These are phyloP conservation scores for Lactarius hengduanensis DNA, from an alignment of 768 basidiomycete genomes.

Conservation along the genomic window DNA sequence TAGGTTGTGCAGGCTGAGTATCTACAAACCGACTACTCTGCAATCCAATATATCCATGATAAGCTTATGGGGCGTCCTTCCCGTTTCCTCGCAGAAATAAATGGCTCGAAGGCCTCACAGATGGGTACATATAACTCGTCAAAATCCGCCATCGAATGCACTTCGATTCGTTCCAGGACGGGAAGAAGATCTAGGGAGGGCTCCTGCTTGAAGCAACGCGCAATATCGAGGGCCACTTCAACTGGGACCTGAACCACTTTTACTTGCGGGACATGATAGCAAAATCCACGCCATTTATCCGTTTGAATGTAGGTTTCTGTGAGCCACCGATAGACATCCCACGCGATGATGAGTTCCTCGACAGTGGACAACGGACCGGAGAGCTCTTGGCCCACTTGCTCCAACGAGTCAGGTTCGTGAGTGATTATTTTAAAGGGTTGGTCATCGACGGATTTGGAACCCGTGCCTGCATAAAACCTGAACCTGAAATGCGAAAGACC, in stretches of 20 bases:
- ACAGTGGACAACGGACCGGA: neutral
- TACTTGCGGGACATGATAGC: neutral
- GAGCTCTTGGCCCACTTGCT: neutral
- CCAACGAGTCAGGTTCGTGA: neutral
- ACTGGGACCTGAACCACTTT: neutral
- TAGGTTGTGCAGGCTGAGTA: too few species aligned
- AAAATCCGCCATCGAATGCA: neutral
- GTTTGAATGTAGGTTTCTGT: neutral
- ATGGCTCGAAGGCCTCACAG: neutral
- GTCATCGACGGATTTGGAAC: neutral
- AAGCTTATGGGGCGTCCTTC: neutral
- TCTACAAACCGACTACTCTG: too few species aligned
- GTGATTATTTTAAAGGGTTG: neutral
- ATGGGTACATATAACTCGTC: neutral
- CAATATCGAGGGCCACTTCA: neutral
- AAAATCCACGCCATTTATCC: neutral
- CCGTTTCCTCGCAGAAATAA: neutral
- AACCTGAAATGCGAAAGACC: too few species aligned
- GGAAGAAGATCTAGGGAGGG: neutral
- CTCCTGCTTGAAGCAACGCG: neutral
- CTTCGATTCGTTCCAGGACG: neutral
- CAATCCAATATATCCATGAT: too few species aligned
- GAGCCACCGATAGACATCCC: neutral
- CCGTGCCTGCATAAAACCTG: neutral
- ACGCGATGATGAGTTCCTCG: neutral